Conservation (phyloP, 1,284 basidiomycete species). For the Microbotryum intermedium region DNA sequence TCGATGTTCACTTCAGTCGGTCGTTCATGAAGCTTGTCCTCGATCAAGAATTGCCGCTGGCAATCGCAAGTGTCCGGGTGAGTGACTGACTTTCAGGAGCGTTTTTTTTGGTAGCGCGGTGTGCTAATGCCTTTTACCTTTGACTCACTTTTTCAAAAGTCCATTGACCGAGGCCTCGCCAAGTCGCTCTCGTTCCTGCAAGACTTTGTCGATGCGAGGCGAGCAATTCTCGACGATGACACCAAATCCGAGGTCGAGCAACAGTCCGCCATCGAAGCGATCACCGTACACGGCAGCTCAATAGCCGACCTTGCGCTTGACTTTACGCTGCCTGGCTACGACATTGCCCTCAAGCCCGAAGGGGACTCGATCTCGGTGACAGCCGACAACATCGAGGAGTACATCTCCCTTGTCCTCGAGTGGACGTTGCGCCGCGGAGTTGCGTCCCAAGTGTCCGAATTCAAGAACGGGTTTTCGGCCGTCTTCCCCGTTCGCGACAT, state of each 20-base stretch:
- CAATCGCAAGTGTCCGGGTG: slow-evolving; percentile 70
- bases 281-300: slow-evolving; percentile 49
- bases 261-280: slow-evolving; percentile 37
- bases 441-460: slow-evolving; percentile 34
- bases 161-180: slow-evolving; percentile 75
- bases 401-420: slow-evolving; percentile 54
- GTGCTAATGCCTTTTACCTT: no score
- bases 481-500: slow-evolving; percentile 89
- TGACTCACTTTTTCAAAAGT: slow-evolving; percentile 40
- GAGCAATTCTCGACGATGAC: slow-evolving; percentile 42
- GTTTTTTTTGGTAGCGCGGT: no score
- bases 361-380: slow-evolving; percentile 73
- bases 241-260: slow-evolving; percentile 37
- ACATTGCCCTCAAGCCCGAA: slow-evolving; percentile 68
- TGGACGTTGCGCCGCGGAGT: slow-evolving; percentile 38
- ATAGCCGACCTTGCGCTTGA: slow-evolving; percentile 84
- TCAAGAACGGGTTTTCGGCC: slow-evolving; percentile 46
- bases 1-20: slow-evolving; percentile 89
- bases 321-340: slow-evolving; percentile 89
- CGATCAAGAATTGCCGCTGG: slow-evolving; percentile 72
- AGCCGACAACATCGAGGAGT: slow-evolving; percentile 77
- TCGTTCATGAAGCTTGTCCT: slow-evolving; percentile 82
- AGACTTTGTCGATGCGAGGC: slow-evolving; percentile 43
- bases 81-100: slow-evolving; percentile 24
- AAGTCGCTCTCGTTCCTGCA: slow-evolving; percentile 76